phyloP scores from a whole-genome alignment of 2,329 filamentous ascomycete species.

The Xylariaceae sp. region DNA sequence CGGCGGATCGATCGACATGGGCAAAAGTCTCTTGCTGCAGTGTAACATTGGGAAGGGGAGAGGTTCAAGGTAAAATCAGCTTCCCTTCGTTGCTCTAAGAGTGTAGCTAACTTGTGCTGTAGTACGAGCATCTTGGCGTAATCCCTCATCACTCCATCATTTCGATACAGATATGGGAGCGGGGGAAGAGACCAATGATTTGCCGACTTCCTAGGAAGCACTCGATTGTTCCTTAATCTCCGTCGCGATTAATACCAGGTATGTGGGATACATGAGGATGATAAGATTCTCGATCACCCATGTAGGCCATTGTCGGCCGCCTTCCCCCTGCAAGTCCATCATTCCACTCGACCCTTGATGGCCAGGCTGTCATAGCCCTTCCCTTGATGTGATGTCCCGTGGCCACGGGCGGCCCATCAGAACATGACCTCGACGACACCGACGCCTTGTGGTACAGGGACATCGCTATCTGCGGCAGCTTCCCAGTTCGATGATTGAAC shows the following conservation, averaged over 20 bases:
- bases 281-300: too few relatives aligned
- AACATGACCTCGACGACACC: slow-evolving; percentile 3
- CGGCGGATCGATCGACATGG: not conserved
- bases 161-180: not conserved
- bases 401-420: not conserved
- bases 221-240: not conserved
- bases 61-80: too few relatives aligned
- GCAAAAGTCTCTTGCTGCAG: not conserved
- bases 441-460: slow-evolving; percentile 1
- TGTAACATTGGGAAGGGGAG: not conserved
- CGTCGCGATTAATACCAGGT: not conserved
- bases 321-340: not conserved
- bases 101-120: too few relatives aligned
- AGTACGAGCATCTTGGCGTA: not conserved
- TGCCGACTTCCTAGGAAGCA: not conserved
- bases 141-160: not conserved
- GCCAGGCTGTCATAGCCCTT: not conserved
- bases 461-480: not conserved
- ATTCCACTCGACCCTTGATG: not conserved
- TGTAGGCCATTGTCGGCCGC: too few relatives aligned
- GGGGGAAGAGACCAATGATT: not conserved
- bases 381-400: too few relatives aligned
- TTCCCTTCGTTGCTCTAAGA: too few relatives aligned
- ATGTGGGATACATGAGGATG: not conserved
- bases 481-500: not conserved